phyloP scores from a whole-genome alignment of 139 green algal species.

The Astrephomene gubernaculifera region DNA sequence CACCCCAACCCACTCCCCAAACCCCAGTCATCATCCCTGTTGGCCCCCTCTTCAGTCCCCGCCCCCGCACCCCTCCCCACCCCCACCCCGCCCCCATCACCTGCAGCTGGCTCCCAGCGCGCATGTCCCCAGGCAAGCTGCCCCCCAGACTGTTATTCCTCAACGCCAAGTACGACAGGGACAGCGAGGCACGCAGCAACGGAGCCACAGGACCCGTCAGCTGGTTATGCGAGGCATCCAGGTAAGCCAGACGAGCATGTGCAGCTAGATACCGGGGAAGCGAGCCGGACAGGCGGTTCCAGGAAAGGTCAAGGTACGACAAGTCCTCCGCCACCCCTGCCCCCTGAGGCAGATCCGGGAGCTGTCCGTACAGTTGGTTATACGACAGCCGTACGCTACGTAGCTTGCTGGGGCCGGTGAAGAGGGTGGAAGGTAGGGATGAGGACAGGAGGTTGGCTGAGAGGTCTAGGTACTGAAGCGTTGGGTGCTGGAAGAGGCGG shows the following conservation, averaged over 20 bases:
- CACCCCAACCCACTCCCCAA: too few species aligned
- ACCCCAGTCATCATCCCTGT: too few species aligned
- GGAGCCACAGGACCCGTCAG: slow-evolving; percentile 25
- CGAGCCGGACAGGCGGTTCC: background rate
- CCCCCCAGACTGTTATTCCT: slow-evolving; percentile 6
- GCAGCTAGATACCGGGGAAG: slow-evolving; percentile 8
- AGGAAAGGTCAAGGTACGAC: background rate
- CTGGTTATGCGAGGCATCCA: slow-evolving; percentile 22
- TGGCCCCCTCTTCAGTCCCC: background rate
- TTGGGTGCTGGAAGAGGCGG: background rate
- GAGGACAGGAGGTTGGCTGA: background rate
- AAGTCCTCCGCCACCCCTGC: background rate
- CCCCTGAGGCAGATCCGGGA: background rate
- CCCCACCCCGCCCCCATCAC: background rate
- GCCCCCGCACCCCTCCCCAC: background rate
- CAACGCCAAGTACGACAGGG: background rate
- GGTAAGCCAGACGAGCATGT: background rate
- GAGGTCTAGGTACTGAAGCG: slow-evolving; percentile 6
- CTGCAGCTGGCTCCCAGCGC: background rate
- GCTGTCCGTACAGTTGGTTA: background rate
- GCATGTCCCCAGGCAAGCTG: background rate
- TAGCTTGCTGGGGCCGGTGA: background rate
- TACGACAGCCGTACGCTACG: background rate
- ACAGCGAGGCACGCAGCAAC: slow-evolving; percentile 6
- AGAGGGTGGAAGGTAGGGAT: background rate